A percentile compares a stretch with the other conserved stretches of the same genome.
Evolutionary conservation across 805 yeast species (phyloP).

Genomic region (Candida nemodendra): DNA sequence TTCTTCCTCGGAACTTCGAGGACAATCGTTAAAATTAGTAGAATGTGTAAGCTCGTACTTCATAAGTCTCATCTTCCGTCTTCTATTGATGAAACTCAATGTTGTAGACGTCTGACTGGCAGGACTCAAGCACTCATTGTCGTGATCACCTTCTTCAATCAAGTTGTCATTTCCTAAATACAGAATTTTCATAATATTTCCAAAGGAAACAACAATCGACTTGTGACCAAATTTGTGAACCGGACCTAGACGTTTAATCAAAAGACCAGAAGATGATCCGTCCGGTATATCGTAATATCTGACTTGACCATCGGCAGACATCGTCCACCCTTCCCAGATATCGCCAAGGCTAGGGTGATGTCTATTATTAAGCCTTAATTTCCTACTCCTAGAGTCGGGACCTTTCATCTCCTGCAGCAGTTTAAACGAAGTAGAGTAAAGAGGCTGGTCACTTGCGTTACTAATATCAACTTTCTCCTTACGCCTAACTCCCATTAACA

Average conservation of each 20-base stretch:
- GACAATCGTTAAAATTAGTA: conserved; percentile 32
- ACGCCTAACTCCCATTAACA: conserved; percentile 64
- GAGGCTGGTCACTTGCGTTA: conserved; percentile 10
- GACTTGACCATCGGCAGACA: conserved; percentile 64
- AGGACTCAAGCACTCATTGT: conserved; percentile 36
- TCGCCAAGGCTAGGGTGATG: conserved; percentile 37
- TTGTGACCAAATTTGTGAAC: conserved; percentile 74
- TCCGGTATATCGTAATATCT: conserved; percentile 58
- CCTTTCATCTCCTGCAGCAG: conserved; percentile 12
- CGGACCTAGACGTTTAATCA: conserved; percentile 58
- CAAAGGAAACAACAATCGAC: conserved; percentile 72
- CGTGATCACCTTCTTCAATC: conserved; percentile 56
- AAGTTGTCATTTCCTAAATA: conserved; percentile 76
- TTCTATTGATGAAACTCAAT: conserved; percentile 35
- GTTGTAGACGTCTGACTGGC: conserved; percentile 29
- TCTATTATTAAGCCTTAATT: conserved; percentile 8
- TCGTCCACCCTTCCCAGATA: conserved; percentile 82
- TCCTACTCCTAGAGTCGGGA: conserved; percentile 4
- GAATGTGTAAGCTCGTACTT: conserved; percentile 38
- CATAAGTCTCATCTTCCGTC: conserved; percentile 34
- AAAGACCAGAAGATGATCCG: conserved; percentile 42
- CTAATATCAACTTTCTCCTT: conserved; percentile 35
- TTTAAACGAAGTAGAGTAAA: conserved; percentile 15
- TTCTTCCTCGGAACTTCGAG: conserved; percentile 10
- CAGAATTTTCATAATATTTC: conserved; percentile 67